phyloP scores from a whole-genome alignment of 2,329 filamentous ascomycete species.

The Sphaerulina musiva region DNA sequence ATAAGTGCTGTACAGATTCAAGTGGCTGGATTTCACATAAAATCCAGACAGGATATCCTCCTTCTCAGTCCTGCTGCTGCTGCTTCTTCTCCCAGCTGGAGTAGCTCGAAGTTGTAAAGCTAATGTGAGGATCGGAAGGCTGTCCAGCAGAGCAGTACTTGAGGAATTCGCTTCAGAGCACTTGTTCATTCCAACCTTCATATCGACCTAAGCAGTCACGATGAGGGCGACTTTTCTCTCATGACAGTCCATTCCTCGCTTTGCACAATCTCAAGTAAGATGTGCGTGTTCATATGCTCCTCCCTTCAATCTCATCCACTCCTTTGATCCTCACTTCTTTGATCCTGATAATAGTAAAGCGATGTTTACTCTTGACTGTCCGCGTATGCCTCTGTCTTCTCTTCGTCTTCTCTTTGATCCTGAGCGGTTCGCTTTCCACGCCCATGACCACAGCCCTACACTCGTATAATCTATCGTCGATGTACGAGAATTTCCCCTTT shows the following conservation, averaged over 20 bases:
- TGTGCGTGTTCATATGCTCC: background rate
- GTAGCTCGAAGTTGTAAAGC: too few species aligned
- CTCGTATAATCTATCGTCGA: slow-evolving; percentile 78
- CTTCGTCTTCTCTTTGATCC: slow-evolving; percentile 54
- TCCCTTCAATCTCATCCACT: slow-evolving; percentile 47
- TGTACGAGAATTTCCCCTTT: slow-evolving; percentile 44
- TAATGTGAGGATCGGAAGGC: too few species aligned
- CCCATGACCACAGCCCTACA: slow-evolving; percentile 81
- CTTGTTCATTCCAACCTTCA: too few species aligned
- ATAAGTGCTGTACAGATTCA: too few species aligned
- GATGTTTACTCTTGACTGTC: slow-evolving; percentile 81
- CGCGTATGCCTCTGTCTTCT: slow-evolving; percentile 60
- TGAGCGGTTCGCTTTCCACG: slow-evolving; percentile 63
- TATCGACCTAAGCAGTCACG: too few species aligned
- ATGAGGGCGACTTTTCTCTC: background rate
- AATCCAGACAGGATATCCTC: too few species aligned
- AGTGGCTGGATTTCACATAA: too few species aligned
- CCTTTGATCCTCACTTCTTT: slow-evolving; percentile 68
- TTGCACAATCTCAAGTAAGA: background rate
- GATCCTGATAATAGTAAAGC: slow-evolving; percentile 78
- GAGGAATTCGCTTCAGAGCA: too few species aligned
- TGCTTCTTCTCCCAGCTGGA: too few species aligned
- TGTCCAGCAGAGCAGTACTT: too few species aligned
- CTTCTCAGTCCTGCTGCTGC: too few species aligned
- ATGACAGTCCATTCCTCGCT: background rate